Conservation (phyloP, 768 basidiomycete species). For the Xerocomus brunneocitrinus region DNA sequence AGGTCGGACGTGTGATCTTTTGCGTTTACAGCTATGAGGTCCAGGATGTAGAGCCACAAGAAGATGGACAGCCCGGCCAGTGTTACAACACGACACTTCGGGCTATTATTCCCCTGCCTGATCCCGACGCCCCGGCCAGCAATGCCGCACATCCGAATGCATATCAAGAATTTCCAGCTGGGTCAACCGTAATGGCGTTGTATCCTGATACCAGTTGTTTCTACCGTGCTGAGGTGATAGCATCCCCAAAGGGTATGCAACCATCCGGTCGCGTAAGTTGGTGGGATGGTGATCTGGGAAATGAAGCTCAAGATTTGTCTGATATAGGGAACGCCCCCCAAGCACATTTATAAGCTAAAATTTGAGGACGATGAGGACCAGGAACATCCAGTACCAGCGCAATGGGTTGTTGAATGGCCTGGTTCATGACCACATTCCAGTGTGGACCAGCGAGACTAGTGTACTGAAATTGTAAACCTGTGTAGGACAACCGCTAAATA, state of each 20-base stretch:
- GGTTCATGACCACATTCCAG: slow-evolving; percentile 23
- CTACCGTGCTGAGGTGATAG: slow-evolving; percentile 80
- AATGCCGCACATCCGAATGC: slow-evolving; percentile 61
- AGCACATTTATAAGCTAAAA: slow-evolving; percentile 69
- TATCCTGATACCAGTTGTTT: slow-evolving; percentile 91
- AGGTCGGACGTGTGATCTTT: background rate
- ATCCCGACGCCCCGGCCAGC: slow-evolving; percentile 53
- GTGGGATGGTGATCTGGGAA: background rate
- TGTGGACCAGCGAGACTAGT: background rate
- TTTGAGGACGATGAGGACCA: slow-evolving; percentile 89
- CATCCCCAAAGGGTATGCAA: slow-evolving; percentile 50
- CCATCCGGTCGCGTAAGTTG: slow-evolving; percentile 36
- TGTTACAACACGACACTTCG: slow-evolving; percentile 66
- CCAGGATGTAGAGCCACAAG: slow-evolving; percentile 79
- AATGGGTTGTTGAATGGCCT: slow-evolving; percentile 82
- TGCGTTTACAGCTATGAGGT: slow-evolving; percentile 64
- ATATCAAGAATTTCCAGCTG: slow-evolving; percentile 67
- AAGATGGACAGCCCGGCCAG: slow-evolving; percentile 69
- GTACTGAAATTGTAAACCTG: background rate
- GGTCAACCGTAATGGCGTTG: slow-evolving; percentile 78
- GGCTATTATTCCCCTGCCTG: slow-evolving; percentile 76
- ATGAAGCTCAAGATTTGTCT: slow-evolving; percentile 9
- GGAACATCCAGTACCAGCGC: slow-evolving; percentile 69
- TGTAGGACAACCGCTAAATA: background rate
- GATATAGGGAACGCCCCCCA: slow-evolving; percentile 35